phyloP scores from a whole-genome alignment of 2,329 filamentous ascomycete genomes.

The Penicillium aurantiogriseum region DNA sequence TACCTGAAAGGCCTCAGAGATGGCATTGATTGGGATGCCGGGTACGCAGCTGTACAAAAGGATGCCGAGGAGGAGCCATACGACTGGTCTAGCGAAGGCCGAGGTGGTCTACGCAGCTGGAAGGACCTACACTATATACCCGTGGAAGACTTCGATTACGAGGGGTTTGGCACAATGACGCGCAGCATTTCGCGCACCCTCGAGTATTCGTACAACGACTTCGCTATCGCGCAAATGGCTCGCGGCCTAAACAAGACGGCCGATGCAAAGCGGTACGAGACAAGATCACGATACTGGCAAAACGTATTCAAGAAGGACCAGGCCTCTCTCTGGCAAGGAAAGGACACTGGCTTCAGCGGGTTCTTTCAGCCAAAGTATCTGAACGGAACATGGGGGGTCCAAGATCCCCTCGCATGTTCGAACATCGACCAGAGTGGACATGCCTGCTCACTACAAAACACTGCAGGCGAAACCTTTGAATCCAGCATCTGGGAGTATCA shows the following conservation, averaged over 20 bases:
- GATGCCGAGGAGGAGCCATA: conserved; percentile 69
- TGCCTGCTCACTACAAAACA: conserved; percentile 36
- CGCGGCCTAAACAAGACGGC: conserved; percentile 53
- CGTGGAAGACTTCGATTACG: conserved; percentile 64
- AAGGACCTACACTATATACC: conserved; percentile 69
- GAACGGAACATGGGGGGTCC: conserved; percentile 68
- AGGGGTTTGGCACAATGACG: conserved; percentile 67
- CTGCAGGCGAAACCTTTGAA: conserved; percentile 34
- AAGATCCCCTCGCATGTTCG: conserved; percentile 57
- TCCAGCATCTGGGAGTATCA: conserved; percentile 40
- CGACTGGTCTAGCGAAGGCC: conserved; percentile 67
- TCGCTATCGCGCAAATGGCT: conserved; percentile 63
- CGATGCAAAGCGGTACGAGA: conserved; percentile 60
- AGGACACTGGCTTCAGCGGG: conserved; percentile 64
- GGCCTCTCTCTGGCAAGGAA: conserved; percentile 55
- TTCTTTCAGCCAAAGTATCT: conserved; percentile 70
- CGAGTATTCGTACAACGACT: conserved; percentile 77
- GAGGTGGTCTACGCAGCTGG: conserved; percentile 70
- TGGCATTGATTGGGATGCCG: conserved; percentile 65
- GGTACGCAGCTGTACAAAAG: conserved; percentile 66
- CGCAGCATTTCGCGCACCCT: conserved; percentile 69
- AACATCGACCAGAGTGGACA: conserved; percentile 53
- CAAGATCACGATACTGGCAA: conserved; percentile 63
- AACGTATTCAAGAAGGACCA: conserved; percentile 66
- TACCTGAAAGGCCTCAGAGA: conserved; percentile 64